Percentiles rank a stretch among this genome's conserved stretches.
Evolutionary conservation across 305 asterid species (phyloP).

Genomic region (Solanum hybrid): DNA sequence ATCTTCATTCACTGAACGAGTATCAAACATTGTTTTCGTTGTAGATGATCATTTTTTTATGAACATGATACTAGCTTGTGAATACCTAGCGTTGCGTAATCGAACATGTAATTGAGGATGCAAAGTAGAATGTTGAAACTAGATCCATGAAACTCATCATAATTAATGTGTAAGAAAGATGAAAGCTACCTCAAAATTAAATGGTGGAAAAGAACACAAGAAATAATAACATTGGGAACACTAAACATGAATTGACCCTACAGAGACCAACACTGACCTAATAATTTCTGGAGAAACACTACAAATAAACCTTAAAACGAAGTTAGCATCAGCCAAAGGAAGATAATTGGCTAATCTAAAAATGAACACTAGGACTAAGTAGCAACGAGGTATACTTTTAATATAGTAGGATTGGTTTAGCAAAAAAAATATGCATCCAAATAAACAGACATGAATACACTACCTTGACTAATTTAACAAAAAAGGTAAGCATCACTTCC

Average conservation of each 20-base stretch:
- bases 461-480: neutral
- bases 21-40: neutral
- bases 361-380: neutral
- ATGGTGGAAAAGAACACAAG: neutral
- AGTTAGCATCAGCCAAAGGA: neutral
- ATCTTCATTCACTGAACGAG: slow-evolving; percentile 1
- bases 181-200: neutral
- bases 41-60: neutral
- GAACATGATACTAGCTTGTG: neutral
- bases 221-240: neutral
- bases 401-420: neutral
- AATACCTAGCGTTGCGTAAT: neutral
- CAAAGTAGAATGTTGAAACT: neutral
- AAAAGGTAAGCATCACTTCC: neutral
- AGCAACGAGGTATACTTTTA: neutral
- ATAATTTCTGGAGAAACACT: neutral
- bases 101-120: neutral
- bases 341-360: neutral
- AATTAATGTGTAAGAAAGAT: neutral
- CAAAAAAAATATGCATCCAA: neutral
- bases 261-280: neutral
- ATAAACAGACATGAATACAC: neutral
- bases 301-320: neutral
- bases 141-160: neutral
- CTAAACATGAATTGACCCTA: neutral